Base-by-base conservation (phyloP, 208 protist genomes). In the Crithidia fasciculata region DNA sequence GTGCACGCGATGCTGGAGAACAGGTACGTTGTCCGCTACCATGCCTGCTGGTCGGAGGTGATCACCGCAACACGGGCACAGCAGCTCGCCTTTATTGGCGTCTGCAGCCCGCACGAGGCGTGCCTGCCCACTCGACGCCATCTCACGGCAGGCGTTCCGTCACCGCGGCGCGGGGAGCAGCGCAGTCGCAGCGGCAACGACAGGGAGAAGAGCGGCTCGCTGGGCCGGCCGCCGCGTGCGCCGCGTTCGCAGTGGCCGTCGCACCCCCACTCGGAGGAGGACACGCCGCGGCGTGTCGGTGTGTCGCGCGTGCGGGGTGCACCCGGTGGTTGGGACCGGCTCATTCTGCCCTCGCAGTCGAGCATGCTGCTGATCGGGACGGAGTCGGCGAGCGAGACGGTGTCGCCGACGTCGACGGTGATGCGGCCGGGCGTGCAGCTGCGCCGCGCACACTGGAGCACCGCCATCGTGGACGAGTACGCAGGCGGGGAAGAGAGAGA, bases 11-110 rank as follows among this genome's bases (percentile, higher is more conserved):
- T 83, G 68, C 71, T 97, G 53, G 70, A 89, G 13, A 74, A 88
- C 54, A 57, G 47, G 10, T 55, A 95, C 63, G 63, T 95, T 13
- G 90, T 94, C 15, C 86, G 88, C 53, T 96, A 96, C 69, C 84
- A 95, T 72, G 64, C 85, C 8, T 90, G 85, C 69, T 96, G 92
- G 90, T 90, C 88, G 2, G 89, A 96, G 80, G 72, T 86, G 10
- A 83, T 94, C 43, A 91, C 92, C 7, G 80, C 87, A 15, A 69
- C 64, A 36, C 81, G 89, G 8, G 80, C 90, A 47, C 80, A 85
- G 53, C 88, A 96, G 76, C 83, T 96, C 40, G 84, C 85, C 7
- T 81, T 87, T 37, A 85, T 95, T 44, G 88, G 87, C 1, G 68
- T 95, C 16, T 89, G 82, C 49, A 66, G 72, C 64, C 63, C 53